Evolutionary conservation across 2,329 filamentous ascomycete genomes (phyloP).

Genomic region (Cercospora berteroae): DNA sequence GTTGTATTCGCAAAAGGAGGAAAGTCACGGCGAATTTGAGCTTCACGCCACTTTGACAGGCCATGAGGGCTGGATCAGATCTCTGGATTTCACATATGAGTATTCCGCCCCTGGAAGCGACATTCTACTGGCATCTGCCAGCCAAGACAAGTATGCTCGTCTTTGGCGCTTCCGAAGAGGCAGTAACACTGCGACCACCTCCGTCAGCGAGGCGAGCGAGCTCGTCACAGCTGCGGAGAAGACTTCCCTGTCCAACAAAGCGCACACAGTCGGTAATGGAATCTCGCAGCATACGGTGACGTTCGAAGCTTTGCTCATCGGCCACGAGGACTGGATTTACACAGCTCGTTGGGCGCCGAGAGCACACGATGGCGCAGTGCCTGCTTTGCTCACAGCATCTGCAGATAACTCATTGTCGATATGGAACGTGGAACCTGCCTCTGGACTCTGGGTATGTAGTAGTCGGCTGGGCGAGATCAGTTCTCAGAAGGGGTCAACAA

Average conservation of each 20-base stretch:
- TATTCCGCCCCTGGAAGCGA: conserved; percentile 57
- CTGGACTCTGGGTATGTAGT: conserved; percentile 86
- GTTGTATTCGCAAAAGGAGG: conserved; percentile 63
- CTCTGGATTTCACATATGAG: conserved; percentile 73
- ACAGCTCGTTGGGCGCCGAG: conserved; percentile 71
- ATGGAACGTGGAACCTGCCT: conserved; percentile 80
- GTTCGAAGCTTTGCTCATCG: conserved; percentile 89
- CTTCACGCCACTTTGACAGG: conserved; percentile 76
- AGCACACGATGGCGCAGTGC: conserved; percentile 41
- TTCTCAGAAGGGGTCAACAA: conserved; percentile 90
- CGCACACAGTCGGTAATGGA: conserved; percentile 67
- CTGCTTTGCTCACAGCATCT: conserved; percentile 73
- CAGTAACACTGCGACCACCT: neutral
- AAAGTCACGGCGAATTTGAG: conserved; percentile 55
- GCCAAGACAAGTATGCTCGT: conserved; percentile 95
- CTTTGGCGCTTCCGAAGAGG: conserved; percentile 80
- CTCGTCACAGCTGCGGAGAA: conserved; percentile 11
- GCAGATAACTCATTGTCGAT: conserved; percentile 93
- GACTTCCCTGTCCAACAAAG: conserved; percentile 80
- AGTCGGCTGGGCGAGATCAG: conserved; percentile 90
- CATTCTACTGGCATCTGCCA: conserved; percentile 82
- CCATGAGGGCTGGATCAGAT: conserved; percentile 93
- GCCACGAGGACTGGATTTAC: conserved; percentile 98
- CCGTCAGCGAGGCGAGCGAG: conserved; percentile 8
- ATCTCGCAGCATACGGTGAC: conserved; percentile 72